Percentiles rank a stretch among this genome's conserved stretches.
phyloP scores from a whole-genome alignment of 495 filamentous ascomycete genomes.

The Parachaetomium inaequale region DNA sequence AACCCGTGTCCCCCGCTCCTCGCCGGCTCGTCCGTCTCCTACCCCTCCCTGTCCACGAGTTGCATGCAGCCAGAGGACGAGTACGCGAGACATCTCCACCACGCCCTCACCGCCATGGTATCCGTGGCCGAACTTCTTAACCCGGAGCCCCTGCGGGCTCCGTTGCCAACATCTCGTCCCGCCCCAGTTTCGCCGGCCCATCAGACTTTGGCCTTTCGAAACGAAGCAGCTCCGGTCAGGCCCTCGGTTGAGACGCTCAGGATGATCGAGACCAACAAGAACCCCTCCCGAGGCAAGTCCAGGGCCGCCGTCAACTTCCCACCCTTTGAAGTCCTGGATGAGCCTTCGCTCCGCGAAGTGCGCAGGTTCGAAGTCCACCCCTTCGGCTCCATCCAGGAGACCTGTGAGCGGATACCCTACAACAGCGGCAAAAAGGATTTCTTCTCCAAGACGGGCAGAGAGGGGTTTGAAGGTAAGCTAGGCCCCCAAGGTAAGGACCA shows the following conservation, averaged over 20 bases:
- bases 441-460: conserved; percentile 74
- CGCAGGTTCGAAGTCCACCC: conserved; percentile 62
- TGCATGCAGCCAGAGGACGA: conserved; percentile 23
- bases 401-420: conserved; percentile 80
- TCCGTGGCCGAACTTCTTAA: conserved; percentile 60
- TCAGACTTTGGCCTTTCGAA: conserved; percentile 25
- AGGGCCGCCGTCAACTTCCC: conserved; percentile 63
- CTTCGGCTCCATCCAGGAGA: conserved; percentile 63
- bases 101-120: conserved; percentile 44
- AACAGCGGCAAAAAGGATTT: conserved; percentile 90
- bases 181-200: conserved; percentile 26
- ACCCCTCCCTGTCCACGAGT: conserved; percentile 19
- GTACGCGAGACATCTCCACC: conserved; percentile 25
- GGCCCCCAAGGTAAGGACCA: not conserved
- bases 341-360: conserved; percentile 52
- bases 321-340: conserved; percentile 61
- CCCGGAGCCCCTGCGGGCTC: conserved; percentile 46
- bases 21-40: conserved; percentile 23
- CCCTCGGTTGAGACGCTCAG: conserved; percentile 31
- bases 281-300: conserved; percentile 54
- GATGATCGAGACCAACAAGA: conserved; percentile 57
- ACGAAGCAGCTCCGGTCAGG: conserved; percentile 28
- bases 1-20: conserved; percentile 19
- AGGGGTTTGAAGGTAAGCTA: conserved; percentile 76
- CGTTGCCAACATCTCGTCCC: conserved; percentile 21